Evolutionary conservation across 2,329 filamentous ascomycete species (phyloP), one percentile per base, ranked within the genome.

Genomic region (Monosporascus cannonballus): DNA sequence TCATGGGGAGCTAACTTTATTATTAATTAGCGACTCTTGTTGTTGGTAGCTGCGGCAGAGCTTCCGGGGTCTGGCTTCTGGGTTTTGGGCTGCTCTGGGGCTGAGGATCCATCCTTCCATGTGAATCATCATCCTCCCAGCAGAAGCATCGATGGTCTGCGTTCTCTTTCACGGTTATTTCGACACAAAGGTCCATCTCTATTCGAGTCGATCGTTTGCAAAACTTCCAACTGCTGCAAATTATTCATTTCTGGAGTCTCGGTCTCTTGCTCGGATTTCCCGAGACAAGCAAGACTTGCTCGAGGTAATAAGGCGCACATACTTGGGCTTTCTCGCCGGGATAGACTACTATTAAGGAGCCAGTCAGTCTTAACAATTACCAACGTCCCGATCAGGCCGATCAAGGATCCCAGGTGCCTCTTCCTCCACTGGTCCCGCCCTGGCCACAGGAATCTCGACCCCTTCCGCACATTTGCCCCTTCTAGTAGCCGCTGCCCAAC

Each of bases 271-370:
- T 47, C 45, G 47, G 51, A 49, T 46, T 52, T 54, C 44, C 44
- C 52, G 54, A 59, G 54, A 52, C 56, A 54, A 54, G 49, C 54
- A 36, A 54, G 37, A 49, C 53, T 52, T 52, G 22, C 49, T 51
- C 53, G 49, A 50, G 55, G 53, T 45, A 46, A 53, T 50, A 55
- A 54, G 41, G 48, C 45, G 15, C 39, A 20, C 39, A 42, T 3
- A 18, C 15, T 42, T 42, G 39, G 4, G 18, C 18, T 24, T 24
- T 9, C 42, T 46, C 42, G 42, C 11, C 15, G n/a, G 24, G 24
- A 24, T 17, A 46, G 42, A 46, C 42, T 46, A 46, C 24, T 24
- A 46, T 46, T 34, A 46, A 46, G 42, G 22, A 27, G 20, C 14
- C 42, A 9, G 11, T 20, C 42, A 45, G 42, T 46, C 42, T 46